A percentile compares a stretch with the other conserved stretches of the same genome.
Conservation (phyloP, 331 rosid species). For the Dryas integrifolia region DNA sequence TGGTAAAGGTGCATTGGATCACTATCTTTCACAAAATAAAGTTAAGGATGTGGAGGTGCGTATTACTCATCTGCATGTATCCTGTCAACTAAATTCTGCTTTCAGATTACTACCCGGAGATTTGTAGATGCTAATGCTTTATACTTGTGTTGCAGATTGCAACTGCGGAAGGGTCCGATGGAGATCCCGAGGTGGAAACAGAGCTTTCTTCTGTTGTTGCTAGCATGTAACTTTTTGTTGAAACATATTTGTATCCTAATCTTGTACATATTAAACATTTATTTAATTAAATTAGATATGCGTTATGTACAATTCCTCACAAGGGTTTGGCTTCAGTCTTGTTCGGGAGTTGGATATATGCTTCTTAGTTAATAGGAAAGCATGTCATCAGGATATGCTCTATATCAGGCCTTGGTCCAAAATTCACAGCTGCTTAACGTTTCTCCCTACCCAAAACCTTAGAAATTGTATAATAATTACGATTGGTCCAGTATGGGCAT, state of each 20-base stretch:
- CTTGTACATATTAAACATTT: slow-evolving; percentile 53
- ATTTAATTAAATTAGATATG: slow-evolving; percentile 34
- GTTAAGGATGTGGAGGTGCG: slow-evolving; percentile 48
- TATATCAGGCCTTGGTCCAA: neutral
- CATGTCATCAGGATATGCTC: neutral
- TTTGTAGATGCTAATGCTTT: slow-evolving; percentile 11
- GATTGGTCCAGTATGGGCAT: too few relatives aligned
- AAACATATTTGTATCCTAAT: slow-evolving; percentile 32
- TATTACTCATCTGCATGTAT: neutral
- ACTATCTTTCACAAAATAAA: slow-evolving; percentile 52
- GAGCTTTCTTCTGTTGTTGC: slow-evolving; percentile 74
- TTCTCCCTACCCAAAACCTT: too few relatives aligned
- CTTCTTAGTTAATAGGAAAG: too few relatives aligned
- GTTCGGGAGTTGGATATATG: too few relatives aligned
- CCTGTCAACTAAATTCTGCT: neutral
- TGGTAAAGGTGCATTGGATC: slow-evolving; percentile 70
- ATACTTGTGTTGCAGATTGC: slow-evolving; percentile 37
- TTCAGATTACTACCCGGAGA: neutral
- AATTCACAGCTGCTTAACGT: too few relatives aligned
- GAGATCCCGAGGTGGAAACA: slow-evolving; percentile 68
- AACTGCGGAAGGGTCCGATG: slow-evolving; percentile 33
- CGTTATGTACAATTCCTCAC: slow-evolving; percentile 23
- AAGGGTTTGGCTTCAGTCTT: neutral
- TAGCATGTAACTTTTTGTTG: slow-evolving; percentile 65
- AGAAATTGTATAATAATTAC: too few relatives aligned